Conservation (phyloP, 139 green algal genomes). For the Volvox reticuliferus region DNA sequence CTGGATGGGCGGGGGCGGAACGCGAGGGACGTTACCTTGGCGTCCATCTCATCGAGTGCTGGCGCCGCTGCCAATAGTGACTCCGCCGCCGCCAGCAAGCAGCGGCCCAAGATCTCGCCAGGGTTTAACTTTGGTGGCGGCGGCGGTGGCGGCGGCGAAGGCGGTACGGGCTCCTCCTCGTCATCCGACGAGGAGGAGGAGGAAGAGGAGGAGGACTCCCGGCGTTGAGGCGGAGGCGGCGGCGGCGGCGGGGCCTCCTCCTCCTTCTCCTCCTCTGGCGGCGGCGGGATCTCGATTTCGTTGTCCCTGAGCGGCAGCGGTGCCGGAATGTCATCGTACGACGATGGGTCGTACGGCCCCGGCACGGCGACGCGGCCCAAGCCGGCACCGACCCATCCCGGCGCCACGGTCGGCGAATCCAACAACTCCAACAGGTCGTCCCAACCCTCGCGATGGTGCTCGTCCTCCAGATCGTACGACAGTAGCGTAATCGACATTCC, state of each 20-base stretch:
- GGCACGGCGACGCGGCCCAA: conserved; percentile 4
- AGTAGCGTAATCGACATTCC: conserved; percentile 67
- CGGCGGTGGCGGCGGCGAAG: not conserved
- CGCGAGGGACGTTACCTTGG: conserved; percentile 48
- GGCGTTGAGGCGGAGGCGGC: not conserved
- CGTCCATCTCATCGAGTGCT: conserved; percentile 74
- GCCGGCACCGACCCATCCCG: conserved; percentile 44
- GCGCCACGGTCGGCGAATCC: conserved; percentile 65
- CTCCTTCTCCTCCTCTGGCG: not conserved
- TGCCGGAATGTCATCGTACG: not conserved
- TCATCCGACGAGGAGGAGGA: not conserved
- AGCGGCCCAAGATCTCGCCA: conserved; percentile 27
- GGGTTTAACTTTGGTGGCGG: conserved; percentile 4
- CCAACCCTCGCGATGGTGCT: not conserved
- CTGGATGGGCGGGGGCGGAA: too few species aligned
- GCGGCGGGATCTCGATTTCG: conserved; percentile 3
- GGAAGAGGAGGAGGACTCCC: not conserved
- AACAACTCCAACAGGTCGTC: conserved; percentile 64
- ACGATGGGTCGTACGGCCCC: conserved; percentile 1
- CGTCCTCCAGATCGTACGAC: conserved; percentile 21
- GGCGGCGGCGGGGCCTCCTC: not conserved
- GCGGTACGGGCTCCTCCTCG: conserved; percentile 1
- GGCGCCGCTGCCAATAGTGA: conserved; percentile 57
- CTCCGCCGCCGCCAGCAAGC: conserved; percentile 51
- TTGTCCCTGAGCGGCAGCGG: not conserved